Base-by-base conservation (phyloP, 2,329 filamentous ascomycete genomes). In the Xylaria polymorpha region DNA sequence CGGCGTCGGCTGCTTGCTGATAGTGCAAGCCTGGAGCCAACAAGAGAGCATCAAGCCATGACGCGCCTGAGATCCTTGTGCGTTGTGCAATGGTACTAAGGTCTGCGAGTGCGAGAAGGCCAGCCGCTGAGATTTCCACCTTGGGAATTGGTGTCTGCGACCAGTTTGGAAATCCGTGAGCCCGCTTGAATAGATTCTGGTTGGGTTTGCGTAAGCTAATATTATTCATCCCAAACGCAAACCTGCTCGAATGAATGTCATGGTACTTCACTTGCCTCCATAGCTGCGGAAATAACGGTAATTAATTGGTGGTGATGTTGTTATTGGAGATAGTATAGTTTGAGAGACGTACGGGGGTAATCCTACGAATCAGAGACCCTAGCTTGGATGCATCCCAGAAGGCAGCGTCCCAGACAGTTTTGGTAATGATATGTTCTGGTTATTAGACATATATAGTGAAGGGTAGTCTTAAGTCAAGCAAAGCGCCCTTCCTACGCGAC, bases 21-120 rank as follows among this genome's bases (percentile, higher is more conserved):
- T 85, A 86, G 77, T 91, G 89, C 60, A 90, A 75, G 0, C 89
- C 88, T 0, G 88, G 88, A 1, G 86, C 87, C 2, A 91, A 81
- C 14, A 90, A 80, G 12, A 91, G 80, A 8, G 80, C 80, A 75
- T 90, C 88, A 0, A 88, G 79, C 81, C 85, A 86, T 1, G 83
- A 85, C 0, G 87, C 85, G 32, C 88, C 88, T 1, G 83, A 84
- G 53, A 90, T 81, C 18, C 83, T 84, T 2, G 88, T 90, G 7
- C 87, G 83, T 56, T 85, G 80, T 6, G 86, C 85, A 32, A 89
- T 81, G 1, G 85, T 88, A 43, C 82, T 81, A 46, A 90, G 82
- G 68, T 90, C 87, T 3, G 88, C 88, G 18, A 91, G 84, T 8
- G 86, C 86, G 25, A 90, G 79, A 9, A 90, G 82, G 8, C 87